Percentiles rank a stretch among this genome's conserved stretches.
Evolutionary conservation across 805 yeast species (phyloP).

Genomic region (Metschnikowia orientalis): DNA sequence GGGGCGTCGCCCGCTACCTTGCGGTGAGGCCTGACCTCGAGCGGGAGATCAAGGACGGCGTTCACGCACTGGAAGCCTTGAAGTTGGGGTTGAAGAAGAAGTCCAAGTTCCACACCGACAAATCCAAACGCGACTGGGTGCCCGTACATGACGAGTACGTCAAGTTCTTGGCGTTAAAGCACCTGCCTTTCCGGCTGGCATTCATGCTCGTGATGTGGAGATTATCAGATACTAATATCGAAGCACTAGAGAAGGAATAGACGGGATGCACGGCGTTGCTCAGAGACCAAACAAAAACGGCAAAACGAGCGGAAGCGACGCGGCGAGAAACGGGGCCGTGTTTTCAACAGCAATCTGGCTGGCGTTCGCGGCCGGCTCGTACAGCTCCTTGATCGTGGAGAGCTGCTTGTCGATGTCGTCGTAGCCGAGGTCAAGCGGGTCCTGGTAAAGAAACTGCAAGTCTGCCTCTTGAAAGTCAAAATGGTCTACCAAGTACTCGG

Average conservation of each 20-base stretch:
- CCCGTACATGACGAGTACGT: constrained; percentile 58
- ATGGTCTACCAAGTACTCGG: constrained; percentile 24
- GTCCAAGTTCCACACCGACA: constrained; percentile 33
- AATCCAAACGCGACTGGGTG: constrained; percentile 58
- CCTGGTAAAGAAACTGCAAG: constrained; percentile 24
- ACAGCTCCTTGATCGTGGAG: constrained; percentile 21
- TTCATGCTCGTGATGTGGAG: constrained; percentile 77
- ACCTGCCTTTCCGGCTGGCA: constrained; percentile 61
- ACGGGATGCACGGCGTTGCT: too few relatives aligned
- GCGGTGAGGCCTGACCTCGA: constrained; percentile 48
- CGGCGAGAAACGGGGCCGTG: neutral
- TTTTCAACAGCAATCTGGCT: constrained; percentile 1
- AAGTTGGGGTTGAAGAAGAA: constrained; percentile 29
- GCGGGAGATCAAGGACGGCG: constrained; percentile 36
- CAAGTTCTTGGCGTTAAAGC: constrained; percentile 51
- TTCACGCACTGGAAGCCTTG: constrained; percentile 30
- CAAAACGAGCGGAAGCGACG: neutral
- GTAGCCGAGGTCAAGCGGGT: constrained; percentile 33
- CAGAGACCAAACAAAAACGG: too few relatives aligned
- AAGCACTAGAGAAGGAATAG: constrained; percentile 32
- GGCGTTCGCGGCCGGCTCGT: neutral
- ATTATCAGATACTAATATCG: constrained; percentile 53
- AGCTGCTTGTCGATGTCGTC: constrained; percentile 37
- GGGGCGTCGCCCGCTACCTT: constrained; percentile 70
- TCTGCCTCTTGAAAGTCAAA: constrained; percentile 27